phyloP scores from a whole-genome alignment of 305 asterid genomes.

The Plantago rigida region DNA sequence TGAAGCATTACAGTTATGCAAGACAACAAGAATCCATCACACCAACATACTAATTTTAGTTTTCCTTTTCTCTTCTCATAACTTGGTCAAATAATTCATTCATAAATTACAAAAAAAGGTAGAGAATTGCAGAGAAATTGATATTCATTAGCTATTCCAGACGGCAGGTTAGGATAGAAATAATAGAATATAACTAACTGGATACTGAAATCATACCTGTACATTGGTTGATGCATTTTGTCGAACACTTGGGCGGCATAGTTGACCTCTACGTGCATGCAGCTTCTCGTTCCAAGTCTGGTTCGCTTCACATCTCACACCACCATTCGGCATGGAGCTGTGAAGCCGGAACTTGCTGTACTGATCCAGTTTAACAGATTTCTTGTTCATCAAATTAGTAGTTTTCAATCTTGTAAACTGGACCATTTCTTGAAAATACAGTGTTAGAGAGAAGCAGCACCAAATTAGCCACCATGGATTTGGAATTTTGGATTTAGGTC shows the following conservation, averaged over 20 bases:
- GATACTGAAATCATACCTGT: not conserved
- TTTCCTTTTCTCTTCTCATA: not conserved
- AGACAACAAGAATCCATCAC: not conserved
- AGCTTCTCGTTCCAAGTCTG: not conserved
- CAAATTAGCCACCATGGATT: too few relatives aligned
- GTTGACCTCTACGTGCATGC: not conserved
- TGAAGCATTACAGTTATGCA: slow-evolving; percentile 2
- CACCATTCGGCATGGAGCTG: not conserved
- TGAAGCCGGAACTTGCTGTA: not conserved
- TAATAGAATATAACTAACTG: not conserved
- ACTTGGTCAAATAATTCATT: slow-evolving; percentile 7
- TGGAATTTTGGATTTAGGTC: too few relatives aligned
- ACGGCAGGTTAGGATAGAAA: not conserved
- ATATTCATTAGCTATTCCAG: not conserved
- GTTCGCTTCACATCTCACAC: not conserved
- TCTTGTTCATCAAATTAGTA: too few relatives aligned
- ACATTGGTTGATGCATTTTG: not conserved
- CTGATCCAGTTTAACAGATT: not conserved
- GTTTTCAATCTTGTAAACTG: too few relatives aligned
- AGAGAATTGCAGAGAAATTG: not conserved
- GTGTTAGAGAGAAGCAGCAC: too few relatives aligned
- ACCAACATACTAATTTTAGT: not conserved
- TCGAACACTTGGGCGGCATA: not conserved
- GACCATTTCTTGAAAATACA: not conserved
- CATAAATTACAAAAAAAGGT: not conserved